Percentiles rank a stretch among this genome's conserved stretches.
Evolutionary conservation across 176 grass and related monocot species (phyloP).

Genomic region (Musa acuminata): DNA sequence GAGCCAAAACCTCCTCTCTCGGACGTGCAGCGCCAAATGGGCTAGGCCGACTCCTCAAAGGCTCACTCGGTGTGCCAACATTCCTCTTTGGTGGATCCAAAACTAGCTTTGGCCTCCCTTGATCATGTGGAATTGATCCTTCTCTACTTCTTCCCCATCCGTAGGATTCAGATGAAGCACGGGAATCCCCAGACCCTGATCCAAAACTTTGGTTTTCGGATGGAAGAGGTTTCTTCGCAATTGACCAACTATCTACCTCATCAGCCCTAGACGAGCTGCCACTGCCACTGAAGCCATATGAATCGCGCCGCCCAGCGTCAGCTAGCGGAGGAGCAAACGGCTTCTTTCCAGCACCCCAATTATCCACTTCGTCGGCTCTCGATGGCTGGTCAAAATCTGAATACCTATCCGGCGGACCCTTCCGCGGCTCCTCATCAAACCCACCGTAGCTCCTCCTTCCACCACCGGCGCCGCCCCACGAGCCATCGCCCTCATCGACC

Average conservation of each 20-base stretch:
- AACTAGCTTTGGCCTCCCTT: slow-evolving; percentile 50
- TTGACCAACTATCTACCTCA: slow-evolving; percentile 22
- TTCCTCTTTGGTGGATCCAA: slow-evolving; percentile 64
- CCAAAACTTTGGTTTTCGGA: slow-evolving; percentile 2
- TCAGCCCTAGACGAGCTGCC: slow-evolving; percentile 23
- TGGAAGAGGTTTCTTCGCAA: slow-evolving; percentile 18
- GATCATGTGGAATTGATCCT: slow-evolving; percentile 3
- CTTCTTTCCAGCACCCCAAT: slow-evolving; percentile 35
- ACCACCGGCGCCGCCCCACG: background rate
- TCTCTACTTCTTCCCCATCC: background rate
- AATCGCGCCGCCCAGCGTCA: slow-evolving; percentile 1
- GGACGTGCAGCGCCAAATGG: slow-evolving; percentile 51
- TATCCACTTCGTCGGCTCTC: slow-evolving; percentile 31
- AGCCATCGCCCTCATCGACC: background rate
- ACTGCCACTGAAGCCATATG: slow-evolving; percentile 9
- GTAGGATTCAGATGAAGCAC: background rate
- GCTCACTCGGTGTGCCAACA: slow-evolving; percentile 26
- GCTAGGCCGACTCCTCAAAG: slow-evolving; percentile 31
- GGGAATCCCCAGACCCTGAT: slow-evolving; percentile 7
- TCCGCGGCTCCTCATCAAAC: slow-evolving; percentile 13
- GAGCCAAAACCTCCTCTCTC: slow-evolving; percentile 52
- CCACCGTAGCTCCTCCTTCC: background rate
- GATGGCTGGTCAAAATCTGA: slow-evolving; percentile 23
- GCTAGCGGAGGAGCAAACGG: background rate
- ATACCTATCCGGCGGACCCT: slow-evolving; percentile 12